Percentiles rank a stretch among this genome's conserved stretches.
These are phyloP conservation scores for Elaeis oleifera DNA, from an alignment of 202 grass and related monocot genomes.

Conservation along the genomic window DNA sequence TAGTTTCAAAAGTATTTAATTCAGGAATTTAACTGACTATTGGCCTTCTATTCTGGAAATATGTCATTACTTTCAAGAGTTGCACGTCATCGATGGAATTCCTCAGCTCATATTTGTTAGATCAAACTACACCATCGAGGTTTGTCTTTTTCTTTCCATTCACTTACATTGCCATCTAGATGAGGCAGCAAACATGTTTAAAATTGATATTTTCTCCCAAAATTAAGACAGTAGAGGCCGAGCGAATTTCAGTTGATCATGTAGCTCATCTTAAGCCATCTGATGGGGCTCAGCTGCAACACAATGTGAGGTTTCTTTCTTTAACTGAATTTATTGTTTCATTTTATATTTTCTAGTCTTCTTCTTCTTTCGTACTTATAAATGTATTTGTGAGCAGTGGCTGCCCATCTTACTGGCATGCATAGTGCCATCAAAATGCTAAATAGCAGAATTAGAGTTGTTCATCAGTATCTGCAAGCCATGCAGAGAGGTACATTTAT, in stretches of 20 bases:
- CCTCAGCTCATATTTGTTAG: conserved; percentile 97
- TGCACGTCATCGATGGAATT: conserved; percentile 93
- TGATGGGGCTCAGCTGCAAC: conserved; percentile 97
- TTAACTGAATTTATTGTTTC: conserved; percentile 9
- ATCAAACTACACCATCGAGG: conserved; percentile 99
- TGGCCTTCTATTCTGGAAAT: conserved; percentile 18
- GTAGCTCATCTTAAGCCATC: conserved; percentile 99
- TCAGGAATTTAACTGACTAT: too few relatives aligned
- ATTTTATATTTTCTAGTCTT: conserved; percentile 1
- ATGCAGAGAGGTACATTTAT: conserved; percentile 68
- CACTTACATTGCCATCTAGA: too few relatives aligned
- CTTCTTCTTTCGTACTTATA: conserved; percentile 17
- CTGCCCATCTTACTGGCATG: conserved; percentile 97
- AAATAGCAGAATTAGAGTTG: conserved; percentile 79
- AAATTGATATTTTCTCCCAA: conserved; percentile 1
- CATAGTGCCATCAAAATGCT: conserved; percentile 99
- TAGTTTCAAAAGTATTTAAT: too few relatives aligned
- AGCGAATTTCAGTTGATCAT: conserved; percentile 97
- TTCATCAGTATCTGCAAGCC: conserved; percentile 87
- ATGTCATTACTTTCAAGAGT: conserved; percentile 39
- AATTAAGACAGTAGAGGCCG: conserved; percentile 90
- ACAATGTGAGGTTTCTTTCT: conserved; percentile 58
- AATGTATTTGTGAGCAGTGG: conserved; percentile 53
- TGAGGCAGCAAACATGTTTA: too few relatives aligned
- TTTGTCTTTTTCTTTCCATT: conserved; percentile 27